phyloP scores from a whole-genome alignment of 1,284 basidiomycete species.

The Exobasidium cylindrosporum region DNA sequence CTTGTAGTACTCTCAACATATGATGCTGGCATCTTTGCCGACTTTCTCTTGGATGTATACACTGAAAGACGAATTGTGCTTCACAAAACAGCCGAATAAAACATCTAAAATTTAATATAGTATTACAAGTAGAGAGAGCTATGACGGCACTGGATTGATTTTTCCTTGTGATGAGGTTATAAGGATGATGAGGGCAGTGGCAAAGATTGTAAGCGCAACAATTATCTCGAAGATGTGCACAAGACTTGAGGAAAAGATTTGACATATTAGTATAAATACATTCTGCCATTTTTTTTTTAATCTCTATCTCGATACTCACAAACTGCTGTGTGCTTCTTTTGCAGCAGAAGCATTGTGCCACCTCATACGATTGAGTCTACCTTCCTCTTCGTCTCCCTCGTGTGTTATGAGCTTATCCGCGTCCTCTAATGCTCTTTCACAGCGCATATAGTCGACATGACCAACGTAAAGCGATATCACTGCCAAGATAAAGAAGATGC shows the following conservation, averaged over 20 bases:
- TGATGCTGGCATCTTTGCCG: slow-evolving; percentile 13
- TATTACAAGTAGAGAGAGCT: too few relatives aligned
- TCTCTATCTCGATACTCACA: slow-evolving; percentile 3
- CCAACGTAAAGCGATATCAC: slow-evolving; percentile 5
- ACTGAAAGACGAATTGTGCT: neutral
- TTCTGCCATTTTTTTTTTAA: neutral
- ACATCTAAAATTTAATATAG: too few relatives aligned
- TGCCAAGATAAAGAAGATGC: slow-evolving; percentile 5
- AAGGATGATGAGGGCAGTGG: slow-evolving; percentile 3
- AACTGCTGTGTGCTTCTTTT: slow-evolving; percentile 7
- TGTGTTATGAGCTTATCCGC: neutral
- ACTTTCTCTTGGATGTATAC: slow-evolving; percentile 29
- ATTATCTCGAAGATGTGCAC: neutral
- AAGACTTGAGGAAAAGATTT: neutral
- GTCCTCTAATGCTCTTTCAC: neutral
- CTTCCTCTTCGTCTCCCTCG: neutral
- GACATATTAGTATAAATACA: neutral
- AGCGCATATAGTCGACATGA: slow-evolving; percentile 8
- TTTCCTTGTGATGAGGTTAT: too few relatives aligned
- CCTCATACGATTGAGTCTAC: neutral
- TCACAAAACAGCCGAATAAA: slow-evolving; percentile 2
- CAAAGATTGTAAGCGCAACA: slow-evolving; percentile 2
- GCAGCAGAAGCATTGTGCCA: slow-evolving; percentile 10
- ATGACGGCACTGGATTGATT: too few relatives aligned
- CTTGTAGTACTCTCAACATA: slow-evolving; percentile 27